Base-by-base conservation (phyloP, 257 asterid species). In the Echites panduratus region DNA sequence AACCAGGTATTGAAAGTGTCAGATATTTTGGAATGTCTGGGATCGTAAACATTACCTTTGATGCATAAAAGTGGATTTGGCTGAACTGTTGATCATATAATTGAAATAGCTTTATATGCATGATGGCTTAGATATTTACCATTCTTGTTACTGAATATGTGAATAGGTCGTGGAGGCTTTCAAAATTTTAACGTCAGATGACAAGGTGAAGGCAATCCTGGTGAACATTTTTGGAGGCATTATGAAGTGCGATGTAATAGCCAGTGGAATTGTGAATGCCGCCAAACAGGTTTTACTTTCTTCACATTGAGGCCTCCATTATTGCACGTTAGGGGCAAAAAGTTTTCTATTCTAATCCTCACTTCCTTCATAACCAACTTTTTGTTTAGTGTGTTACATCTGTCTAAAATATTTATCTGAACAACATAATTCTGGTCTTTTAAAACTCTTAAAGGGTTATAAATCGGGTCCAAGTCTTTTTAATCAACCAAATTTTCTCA, bases 191-290 rank as follows among this genome's bases (percentile, higher is more conserved):
- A 95, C 99, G 29, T 87, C 99, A 48, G 99, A 95, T 77, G 96
- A 95, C 58, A 95, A 92, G 84, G 99, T 95, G 80, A 95, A 92
- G 83, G 99, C 94, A 72, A 95, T 95, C 73, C 85, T 95, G 72
- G 99, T 95, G 80, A 92, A 95, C 89, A 92, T 95, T 70, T 95
- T 95, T 79, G 99, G 99, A 78, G 99, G 99, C 81, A 95, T 95
- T 61, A 95, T 95, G 99, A 92, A 95, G 85, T 95, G 99, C 52
- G 99, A 95, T 74, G 91, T 95, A 14, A 95, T 95, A 75, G 98
- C 99, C 76, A 87, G 97, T 77, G 99, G 99, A 73, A 95, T 95
- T 68, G 99, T 92, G 79, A 95, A 90, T 86, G 99, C 99, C 78
- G 98, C 99, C 52, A 90, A 95, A 79, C 89, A 79, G 83, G 99